Base-by-base conservation (phyloP, 805 yeast species). In the Zygosaccharomyces pseudorouxii region DNA sequence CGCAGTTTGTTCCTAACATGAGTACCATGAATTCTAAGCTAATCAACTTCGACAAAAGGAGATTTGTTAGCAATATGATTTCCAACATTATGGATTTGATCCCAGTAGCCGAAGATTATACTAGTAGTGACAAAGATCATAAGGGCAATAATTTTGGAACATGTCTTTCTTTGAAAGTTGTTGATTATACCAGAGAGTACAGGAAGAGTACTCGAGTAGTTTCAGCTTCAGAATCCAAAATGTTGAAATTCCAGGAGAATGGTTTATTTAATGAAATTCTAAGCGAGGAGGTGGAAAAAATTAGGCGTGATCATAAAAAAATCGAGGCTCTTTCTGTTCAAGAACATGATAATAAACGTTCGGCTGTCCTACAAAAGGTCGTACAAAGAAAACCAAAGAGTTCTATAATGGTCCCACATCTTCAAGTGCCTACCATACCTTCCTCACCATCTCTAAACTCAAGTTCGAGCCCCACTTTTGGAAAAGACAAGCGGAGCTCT, bases 41-140 rank as follows among this genome's bases (percentile, higher is more conserved):
- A 52, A 80, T 90, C 57, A 90, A 92, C 61, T 92, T 90, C 67
- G 96, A 89, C 66, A 92, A 92, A 69, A 76, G 84, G 51, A 74
- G 92, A 45, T 84, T 81, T 64, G 78, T 79, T 4, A 80, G 78
- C 66, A 81, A 83, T 58, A 71, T 84, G 51, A 71, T 84, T 30
- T 70, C 79, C 19, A 81, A 81, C 52, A 72, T 82, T 14, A 54
- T 73, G 39, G 79, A 74, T 47, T 62, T 79, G 67, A 64, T 70
- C 29, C 67, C 67, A 11, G 48, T 23, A 9, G 29, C 41, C 9
- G 52, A 46, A 14, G 51, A 46, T 8, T 53, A 50, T n/a, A 54
- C 51, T 8, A 40, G 10, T 20, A 55, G 28, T 12, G 25, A 12
- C 22, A 45, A 16, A 14, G 28, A 29, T 19, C 35, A 18, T 6